A percentile compares a stretch with the other conserved stretches of the same genome.
These are phyloP conservation scores for Gossypium schwendimanii DNA, from an alignment of 441 rosid genomes.

Conservation along the genomic window DNA sequence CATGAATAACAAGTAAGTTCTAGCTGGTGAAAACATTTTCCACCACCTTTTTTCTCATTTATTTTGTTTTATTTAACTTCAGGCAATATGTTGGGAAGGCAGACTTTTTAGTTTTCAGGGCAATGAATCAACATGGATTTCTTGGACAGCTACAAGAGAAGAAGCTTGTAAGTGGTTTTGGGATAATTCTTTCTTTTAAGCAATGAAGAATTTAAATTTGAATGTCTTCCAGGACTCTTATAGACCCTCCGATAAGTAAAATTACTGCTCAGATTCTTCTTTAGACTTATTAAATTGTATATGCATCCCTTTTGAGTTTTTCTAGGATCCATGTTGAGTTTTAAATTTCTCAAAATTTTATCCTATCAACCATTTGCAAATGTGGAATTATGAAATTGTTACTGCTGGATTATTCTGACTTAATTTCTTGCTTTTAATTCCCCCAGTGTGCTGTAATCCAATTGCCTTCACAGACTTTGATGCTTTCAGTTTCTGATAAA, in stretches of 20 bases:
- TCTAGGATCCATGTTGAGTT: constrained; percentile 4
- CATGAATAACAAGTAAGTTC: constrained; percentile 86
- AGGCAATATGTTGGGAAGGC: constrained; percentile 98
- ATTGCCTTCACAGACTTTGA: constrained; percentile 83
- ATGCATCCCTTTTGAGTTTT: neutral
- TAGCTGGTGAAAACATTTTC: constrained; percentile 12
- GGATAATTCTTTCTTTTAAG: constrained; percentile 14
- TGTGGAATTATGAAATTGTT: neutral
- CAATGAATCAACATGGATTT: constrained; percentile 94
- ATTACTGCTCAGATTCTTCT: neutral
- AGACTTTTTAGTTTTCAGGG: constrained; percentile 90
- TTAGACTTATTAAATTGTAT: neutral
- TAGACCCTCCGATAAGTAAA: neutral
- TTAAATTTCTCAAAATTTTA: constrained; percentile 3
- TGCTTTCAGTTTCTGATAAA: constrained; percentile 91
- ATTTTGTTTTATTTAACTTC: constrained; percentile 17
- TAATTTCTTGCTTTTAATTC: constrained; percentile 13
- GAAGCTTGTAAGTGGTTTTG: constrained; percentile 74
- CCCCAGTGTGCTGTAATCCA: constrained; percentile 92
- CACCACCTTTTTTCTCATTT: constrained; percentile 4
- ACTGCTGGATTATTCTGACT: constrained; percentile 22
- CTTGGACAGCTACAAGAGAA: constrained; percentile 94
- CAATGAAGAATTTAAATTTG: neutral
- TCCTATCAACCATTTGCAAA: constrained; percentile 2
- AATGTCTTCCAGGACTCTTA: neutral